Base-by-base conservation (phyloP, 257 asterid genomes). In the Nicotiana otophora region DNA sequence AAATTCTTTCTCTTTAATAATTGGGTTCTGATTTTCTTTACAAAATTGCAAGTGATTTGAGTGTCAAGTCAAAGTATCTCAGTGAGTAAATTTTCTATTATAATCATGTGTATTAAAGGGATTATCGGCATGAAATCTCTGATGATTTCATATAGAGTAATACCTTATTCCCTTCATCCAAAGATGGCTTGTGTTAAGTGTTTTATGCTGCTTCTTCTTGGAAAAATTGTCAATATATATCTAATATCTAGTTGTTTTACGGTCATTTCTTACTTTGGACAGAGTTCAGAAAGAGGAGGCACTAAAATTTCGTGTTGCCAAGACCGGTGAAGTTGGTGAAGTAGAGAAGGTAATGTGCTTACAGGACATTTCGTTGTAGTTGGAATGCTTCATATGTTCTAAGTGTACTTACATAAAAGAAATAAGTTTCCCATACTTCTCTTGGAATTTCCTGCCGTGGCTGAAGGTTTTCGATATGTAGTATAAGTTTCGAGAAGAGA, bases 211-310 rank as follows among this genome's bases (percentile, higher is more conserved):
- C n/a, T 72, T 12, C 55, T 69, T 20, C 16, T 72, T 74, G 62
- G 42, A 51, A 74, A 74, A 51, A 23, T 1, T 74, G 62, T 58
- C 53, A 74, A 26, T 74, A 61, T 48, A 7, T 48, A 74, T 51
- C 1, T 3, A 26, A 74, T 23, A 48, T 74, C 80, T 74, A 8
- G 48, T 74, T 19, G 19, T 23, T 74, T 12, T 74, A 51, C 26
- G 51, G 80, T n/a, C 26, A 46, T 23, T 60, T 60, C 33, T 33
- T 84, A 64, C 19, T 70, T 75, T 88, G 85, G 81, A 86, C 92
- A 96, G 99, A 90, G 69, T 85, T 82, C 99, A 96, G 88, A 96
- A 93, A 88, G 99, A 93, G 88, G 99, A 96, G 85, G 97, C 98
- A 53, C 83, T 96, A 57, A 89, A 89, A 85, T 96, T 96, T 84